These are phyloP conservation scores for Penicillium psychrosexuale DNA, from an alignment of 2,329 filamentous ascomycete species.

Conservation along the genomic window DNA sequence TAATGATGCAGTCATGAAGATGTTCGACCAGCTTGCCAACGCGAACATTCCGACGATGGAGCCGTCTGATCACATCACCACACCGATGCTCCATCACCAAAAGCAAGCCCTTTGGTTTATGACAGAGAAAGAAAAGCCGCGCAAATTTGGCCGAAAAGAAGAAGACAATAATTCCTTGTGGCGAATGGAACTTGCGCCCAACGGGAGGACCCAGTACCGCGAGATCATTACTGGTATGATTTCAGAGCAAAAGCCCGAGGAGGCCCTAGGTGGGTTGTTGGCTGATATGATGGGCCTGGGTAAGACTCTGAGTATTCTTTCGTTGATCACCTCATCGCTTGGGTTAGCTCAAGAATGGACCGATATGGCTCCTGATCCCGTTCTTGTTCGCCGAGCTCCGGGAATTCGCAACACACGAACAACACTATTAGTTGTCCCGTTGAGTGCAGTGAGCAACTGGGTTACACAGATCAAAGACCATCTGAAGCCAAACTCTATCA, in stretches of 20 bases:
- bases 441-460: conserved; percentile 93
- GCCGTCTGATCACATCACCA: conserved; percentile 59
- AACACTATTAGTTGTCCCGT: conserved; percentile 81
- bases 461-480: conserved; percentile 86
- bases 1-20: conserved; percentile 74
- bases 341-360: conserved; percentile 63
- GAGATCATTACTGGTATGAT: conserved; percentile 81
- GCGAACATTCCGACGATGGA: conserved; percentile 73
- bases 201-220: conserved; percentile 63
- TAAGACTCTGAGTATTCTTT: conserved; percentile 81
- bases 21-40: conserved; percentile 81
- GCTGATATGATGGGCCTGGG: conserved; percentile 89
- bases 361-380: conserved; percentile 47
- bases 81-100: conserved; percentile 75
- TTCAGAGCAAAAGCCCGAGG: conserved; percentile 57
- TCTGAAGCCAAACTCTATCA: conserved; percentile 61
- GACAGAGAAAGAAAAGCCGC: conserved; percentile 69
- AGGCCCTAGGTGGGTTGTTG: conserved; percentile 70
- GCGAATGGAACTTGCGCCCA: conserved; percentile 59
- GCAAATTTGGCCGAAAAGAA: conserved; percentile 57
- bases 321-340: conserved; percentile 67
- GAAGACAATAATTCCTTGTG: conserved; percentile 71
- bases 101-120: conserved; percentile 89
- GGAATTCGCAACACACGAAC: conserved; percentile 65
- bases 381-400: conserved; percentile 30